A percentile compares a stretch with the other conserved stretches of the same genome.
Evolutionary conservation across 2,329 filamentous ascomycete species (phyloP).

Genomic region (Epichloe sylvatica): DNA sequence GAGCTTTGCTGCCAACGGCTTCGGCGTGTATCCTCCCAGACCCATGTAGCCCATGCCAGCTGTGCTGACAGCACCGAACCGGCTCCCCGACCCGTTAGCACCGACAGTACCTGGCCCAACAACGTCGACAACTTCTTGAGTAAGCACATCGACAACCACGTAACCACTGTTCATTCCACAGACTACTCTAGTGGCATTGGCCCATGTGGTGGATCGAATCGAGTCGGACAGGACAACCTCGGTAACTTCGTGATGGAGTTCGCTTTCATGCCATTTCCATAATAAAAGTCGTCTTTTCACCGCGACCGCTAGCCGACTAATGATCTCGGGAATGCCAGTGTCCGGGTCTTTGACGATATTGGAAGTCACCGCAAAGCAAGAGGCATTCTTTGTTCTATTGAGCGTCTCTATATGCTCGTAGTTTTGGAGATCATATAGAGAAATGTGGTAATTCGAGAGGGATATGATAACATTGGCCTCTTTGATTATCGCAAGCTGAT

Average conservation of each 20-base stretch:
- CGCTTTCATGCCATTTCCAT: conserved; percentile 95
- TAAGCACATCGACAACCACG: conserved; percentile 72
- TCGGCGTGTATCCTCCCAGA: conserved; percentile 80
- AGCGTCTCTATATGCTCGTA: conserved; percentile 72
- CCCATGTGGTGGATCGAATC: conserved; percentile 84
- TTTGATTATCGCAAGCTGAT: conserved; percentile 90
- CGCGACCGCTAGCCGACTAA: conserved; percentile 79
- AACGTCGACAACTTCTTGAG: conserved; percentile 61
- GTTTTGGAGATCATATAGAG: conserved; percentile 74
- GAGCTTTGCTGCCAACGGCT: conserved; percentile 72
- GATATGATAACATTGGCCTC: conserved; percentile 86
- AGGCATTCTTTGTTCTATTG: conserved; percentile 72
- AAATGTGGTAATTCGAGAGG: conserved; percentile 78
- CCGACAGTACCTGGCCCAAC: conserved; percentile 61
- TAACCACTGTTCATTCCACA: conserved; percentile 88
- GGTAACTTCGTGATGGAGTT: conserved; percentile 56
- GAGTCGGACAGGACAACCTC: conserved; percentile 73
- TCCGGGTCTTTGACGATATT: conserved; percentile 84
- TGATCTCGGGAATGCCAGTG: conserved; percentile 83
- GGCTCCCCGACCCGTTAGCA: conserved; percentile 47
- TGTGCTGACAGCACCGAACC: conserved; percentile 71
- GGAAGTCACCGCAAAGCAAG: conserved; percentile 81
- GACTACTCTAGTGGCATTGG: conserved; percentile 70
- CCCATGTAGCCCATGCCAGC: conserved; percentile 96
- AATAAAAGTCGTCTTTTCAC: conserved; percentile 80